Base-by-base conservation (phyloP, 306 rosid genomes). In the Abrus precatorius region DNA sequence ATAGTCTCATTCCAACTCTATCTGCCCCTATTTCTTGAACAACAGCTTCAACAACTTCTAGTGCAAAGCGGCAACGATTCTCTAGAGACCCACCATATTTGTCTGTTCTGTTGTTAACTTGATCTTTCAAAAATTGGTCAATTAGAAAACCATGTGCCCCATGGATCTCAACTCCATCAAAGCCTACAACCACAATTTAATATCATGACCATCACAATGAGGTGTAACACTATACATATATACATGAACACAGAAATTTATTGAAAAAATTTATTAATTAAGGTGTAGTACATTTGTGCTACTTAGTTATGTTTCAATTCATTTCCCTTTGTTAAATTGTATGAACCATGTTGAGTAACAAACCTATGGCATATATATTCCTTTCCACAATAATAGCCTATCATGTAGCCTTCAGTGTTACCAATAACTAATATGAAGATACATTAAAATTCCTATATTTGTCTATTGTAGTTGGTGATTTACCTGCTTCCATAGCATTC, bases 81-180 rank as follows among this genome's bases (percentile, higher is more conserved):
- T 87, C 90, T 3, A 85, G 43, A 33, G 87, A 75, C 28, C 92
- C 89, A 54, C 93, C 91, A 27, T 89, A 89, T 72, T 87, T 29
- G 49, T 87, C 91, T 34, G 72, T 87, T 72, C 87, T 68, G 27
- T 87, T 79, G 30, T 89, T 89, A 7, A 84, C 83, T 72, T 79
- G 5, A 34, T 89, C 91, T 50, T 87, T 87, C 33, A 85, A 13
- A 68, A 89, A 89, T 8, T 89, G 86, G n/a, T 87, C 88, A n/a
- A 89, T 62, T 7, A 89, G 62, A 81, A 78, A 87, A 49, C 89
- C 93, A 72, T 89, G 69, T 6, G 83, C 91, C 12, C 84, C 89
- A 50, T 89, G 89, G 55, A 89, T 81, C 74, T 89, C 93, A 65
- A 87, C 85, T 53, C 91, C 93, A 57, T 88, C 89, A 69, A 87